These are phyloP conservation scores for Solanum virginianum DNA, from an alignment of 257 asterid genomes.

Conservation along the genomic window DNA sequence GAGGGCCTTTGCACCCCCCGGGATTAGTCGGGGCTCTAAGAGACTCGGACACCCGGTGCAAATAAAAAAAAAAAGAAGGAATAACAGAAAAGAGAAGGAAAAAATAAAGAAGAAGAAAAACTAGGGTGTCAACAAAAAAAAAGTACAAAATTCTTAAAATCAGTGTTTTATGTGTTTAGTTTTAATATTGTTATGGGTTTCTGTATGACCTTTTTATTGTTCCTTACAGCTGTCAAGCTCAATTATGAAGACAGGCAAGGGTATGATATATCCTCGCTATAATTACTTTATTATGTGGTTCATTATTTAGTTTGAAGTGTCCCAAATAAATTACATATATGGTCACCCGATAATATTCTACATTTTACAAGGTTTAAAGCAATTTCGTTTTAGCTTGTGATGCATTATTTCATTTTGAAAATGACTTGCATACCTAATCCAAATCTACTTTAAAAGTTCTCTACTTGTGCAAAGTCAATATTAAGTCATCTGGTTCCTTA, in stretches of 20 bases:
- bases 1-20: too few relatives aligned
- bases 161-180: neutral
- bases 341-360: neutral
- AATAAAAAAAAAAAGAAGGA: neutral
- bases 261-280: conserved; percentile 23
- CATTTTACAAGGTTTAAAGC: neutral
- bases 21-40: too few relatives aligned
- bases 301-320: neutral
- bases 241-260: conserved; percentile 48
- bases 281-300: conserved; percentile 6
- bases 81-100: neutral
- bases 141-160: neutral
- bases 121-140: neutral
- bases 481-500: neutral
- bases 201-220: neutral
- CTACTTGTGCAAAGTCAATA: neutral
- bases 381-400: neutral
- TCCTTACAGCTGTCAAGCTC: conserved; percentile 38
- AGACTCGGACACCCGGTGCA: too few relatives aligned
- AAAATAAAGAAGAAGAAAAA: neutral
- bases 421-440: neutral
- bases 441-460: neutral
- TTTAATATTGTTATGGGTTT: neutral
- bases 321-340: neutral
- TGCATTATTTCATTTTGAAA: neutral